Evolutionary conservation across 2,329 filamentous ascomycete species (phyloP), one percentile per base, ranked within the genome.

Genomic region (Fusarium algeriense): DNA sequence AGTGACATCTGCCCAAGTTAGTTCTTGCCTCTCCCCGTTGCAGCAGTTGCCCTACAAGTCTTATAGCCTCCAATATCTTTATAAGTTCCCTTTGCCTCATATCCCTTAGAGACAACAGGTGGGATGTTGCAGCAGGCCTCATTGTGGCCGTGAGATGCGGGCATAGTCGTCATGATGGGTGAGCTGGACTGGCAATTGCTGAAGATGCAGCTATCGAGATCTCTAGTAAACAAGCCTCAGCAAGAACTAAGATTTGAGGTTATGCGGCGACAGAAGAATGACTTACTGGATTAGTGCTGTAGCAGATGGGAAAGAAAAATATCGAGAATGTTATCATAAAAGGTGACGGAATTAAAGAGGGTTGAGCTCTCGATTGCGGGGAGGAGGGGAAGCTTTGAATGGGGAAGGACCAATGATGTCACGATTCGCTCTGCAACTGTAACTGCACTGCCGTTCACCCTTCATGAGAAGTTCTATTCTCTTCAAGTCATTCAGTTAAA

Each of bases 111-210:
- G n/a, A 89, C 81, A 46, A 90, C 84, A 10, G 89, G 87, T 12
- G 89, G 86, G 55, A 89, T 83, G 76, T 86, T 88, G 78, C 87
- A 89, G 83, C 87, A 89, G 75, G 87, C 84, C 78, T 83, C 81
- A 76, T 83, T 87, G 79, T 89, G 87, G 79, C 86, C 87, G 76
- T 84, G 82, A 64, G 84, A 81, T 26, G 85, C 85, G 44, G 83
- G 82, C 83, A 86, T 86, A 37, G 83, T 81, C 75, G 85, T 85
- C 85, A 87, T 87, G 71, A 41, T 73, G 73, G 71, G 67, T 62
- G 59, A 44, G 46, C 50, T 49, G 46, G 28, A 20, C 38, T 28
- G n/a, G 2, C 20, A 26, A 35, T 41, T 50, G 35, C 52, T 65
- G 54, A 53, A 40, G 37, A 53, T 41, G 54, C 59, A 70, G 43